These are phyloP conservation scores for Aaosphaeria arxii DNA, from an alignment of 2,329 filamentous ascomycete species.

Conservation along the genomic window DNA sequence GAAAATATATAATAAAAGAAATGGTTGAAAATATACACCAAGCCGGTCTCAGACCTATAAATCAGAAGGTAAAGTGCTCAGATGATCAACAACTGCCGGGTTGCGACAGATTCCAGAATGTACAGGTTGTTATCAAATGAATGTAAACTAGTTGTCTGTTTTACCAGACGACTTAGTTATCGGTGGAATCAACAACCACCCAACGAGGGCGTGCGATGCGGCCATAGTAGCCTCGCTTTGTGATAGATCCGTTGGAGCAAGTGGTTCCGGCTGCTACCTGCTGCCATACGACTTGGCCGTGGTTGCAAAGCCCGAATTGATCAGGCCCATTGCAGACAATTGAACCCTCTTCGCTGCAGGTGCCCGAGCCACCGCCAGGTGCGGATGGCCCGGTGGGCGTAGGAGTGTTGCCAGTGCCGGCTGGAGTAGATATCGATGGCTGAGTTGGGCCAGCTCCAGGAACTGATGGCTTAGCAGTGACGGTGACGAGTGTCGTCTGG, in stretches of 20 bases:
- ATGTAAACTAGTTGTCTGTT: not conserved
- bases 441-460: slow-evolving; percentile 5
- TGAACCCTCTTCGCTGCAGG: slow-evolving; percentile 34
- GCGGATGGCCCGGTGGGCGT: slow-evolving; percentile 2
- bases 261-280: slow-evolving; percentile 43
- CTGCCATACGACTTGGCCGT: slow-evolving; percentile 41
- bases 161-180: not conserved
- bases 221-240: slow-evolving; percentile 28
- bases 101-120: no score
- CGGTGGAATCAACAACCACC: no score
- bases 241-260: slow-evolving; percentile 42
- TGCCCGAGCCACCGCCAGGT: slow-evolving; percentile 4
- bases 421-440: not conserved
- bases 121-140: no score
- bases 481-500: slow-evolving; percentile 12
- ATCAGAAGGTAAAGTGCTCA: no score
- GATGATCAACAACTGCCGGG: no score
- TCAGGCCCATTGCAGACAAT: slow-evolving; percentile 39
- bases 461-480: slow-evolving; percentile 7
- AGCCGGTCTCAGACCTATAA: no score
- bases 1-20: no score
- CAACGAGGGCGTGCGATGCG: slow-evolving; percentile 22
- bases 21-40: no score
- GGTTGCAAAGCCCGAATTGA: slow-evolving; percentile 44
- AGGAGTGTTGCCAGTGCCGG: slow-evolving; percentile 10